These are phyloP conservation scores for Perkinsus olseni DNA, from an alignment of 169 alveolate genomes.

Conservation along the genomic window DNA sequence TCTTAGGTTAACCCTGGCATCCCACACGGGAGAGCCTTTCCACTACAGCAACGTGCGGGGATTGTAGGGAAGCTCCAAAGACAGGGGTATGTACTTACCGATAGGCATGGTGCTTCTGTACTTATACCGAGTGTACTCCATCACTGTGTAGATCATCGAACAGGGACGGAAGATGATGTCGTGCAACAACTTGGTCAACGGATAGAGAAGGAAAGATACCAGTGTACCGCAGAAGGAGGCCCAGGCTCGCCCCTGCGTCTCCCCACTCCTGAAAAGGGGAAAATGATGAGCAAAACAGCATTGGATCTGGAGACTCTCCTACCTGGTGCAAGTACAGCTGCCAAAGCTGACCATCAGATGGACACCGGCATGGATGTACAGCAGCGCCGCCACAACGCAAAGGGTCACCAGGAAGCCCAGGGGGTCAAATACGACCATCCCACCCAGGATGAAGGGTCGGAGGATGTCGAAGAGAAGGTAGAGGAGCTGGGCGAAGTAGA, in stretches of 20 bases:
- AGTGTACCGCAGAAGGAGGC: background rate
- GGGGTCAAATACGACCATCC: background rate
- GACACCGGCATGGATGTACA: background rate
- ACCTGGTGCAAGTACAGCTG: background rate
- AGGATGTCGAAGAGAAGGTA: background rate
- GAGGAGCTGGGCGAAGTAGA: background rate
- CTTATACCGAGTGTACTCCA: background rate
- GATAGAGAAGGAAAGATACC: background rate
- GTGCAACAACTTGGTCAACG: background rate
- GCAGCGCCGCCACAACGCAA: background rate
- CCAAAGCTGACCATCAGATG: background rate
- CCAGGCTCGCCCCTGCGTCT: background rate
- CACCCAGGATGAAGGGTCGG: background rate
- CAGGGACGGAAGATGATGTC: background rate
- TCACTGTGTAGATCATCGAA: background rate
- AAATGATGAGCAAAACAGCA: background rate
- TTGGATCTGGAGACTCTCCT: background rate
- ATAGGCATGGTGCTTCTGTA: background rate
- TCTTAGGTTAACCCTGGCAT: too few species aligned
- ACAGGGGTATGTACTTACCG: too few species aligned
- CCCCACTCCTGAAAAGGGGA: background rate
- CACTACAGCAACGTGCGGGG: too few species aligned
- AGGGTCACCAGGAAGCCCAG: background rate
- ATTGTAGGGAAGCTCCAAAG: too few species aligned
- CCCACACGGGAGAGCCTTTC: too few species aligned